Conservation (phyloP, 2,329 filamentous ascomycete species). For the Epichloe gansuensis region DNA sequence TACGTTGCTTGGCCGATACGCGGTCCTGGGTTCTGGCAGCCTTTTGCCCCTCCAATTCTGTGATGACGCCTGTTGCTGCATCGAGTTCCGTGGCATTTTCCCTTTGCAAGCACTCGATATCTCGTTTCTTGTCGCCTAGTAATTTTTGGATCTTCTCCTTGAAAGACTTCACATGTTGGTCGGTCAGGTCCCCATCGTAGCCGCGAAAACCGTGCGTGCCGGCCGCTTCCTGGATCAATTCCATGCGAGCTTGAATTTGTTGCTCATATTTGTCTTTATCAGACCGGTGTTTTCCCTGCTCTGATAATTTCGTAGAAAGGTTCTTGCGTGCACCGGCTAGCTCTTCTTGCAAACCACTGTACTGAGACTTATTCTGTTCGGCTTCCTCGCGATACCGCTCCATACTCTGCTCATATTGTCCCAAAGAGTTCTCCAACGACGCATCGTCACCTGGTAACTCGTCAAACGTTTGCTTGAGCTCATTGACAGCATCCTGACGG, state of each 20-base stretch:
- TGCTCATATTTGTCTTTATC: slow-evolving; percentile 79
- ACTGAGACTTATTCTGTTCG: slow-evolving; percentile 48
- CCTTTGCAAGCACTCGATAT: slow-evolving; percentile 60
- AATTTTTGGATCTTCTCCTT: slow-evolving; percentile 64
- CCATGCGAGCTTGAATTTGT: slow-evolving; percentile 57
- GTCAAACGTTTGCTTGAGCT: slow-evolving; percentile 58
- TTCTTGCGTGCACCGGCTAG: slow-evolving; percentile 31
- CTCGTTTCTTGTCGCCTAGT: slow-evolving; percentile 62
- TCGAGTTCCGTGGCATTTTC: slow-evolving; percentile 64
- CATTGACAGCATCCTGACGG: slow-evolving; percentile 56
- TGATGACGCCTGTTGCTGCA: slow-evolving; percentile 57
- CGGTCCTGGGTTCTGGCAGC: slow-evolving; percentile 63
- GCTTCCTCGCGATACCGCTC: slow-evolving; percentile 50
- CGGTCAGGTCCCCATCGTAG: slow-evolving; percentile 66
- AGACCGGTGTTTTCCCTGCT: slow-evolving; percentile 68
- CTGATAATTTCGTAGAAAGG: slow-evolving; percentile 41
- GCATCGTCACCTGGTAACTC: slow-evolving; percentile 69
- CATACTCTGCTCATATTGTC: slow-evolving; percentile 68
- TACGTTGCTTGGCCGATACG: slow-evolving; percentile 57
- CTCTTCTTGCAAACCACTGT: slow-evolving; percentile 47
- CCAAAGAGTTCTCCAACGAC: slow-evolving; percentile 56
- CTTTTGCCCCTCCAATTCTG: slow-evolving; percentile 60
- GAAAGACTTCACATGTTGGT: slow-evolving; percentile 62
- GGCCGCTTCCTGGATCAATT: slow-evolving; percentile 67
- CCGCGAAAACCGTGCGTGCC: slow-evolving; percentile 67